Percentiles rank a stretch among this genome's conserved stretches.
These are phyloP conservation scores for Xerocomellus dryophilus DNA, from an alignment of 768 basidiomycete species.

Conservation along the genomic window DNA sequence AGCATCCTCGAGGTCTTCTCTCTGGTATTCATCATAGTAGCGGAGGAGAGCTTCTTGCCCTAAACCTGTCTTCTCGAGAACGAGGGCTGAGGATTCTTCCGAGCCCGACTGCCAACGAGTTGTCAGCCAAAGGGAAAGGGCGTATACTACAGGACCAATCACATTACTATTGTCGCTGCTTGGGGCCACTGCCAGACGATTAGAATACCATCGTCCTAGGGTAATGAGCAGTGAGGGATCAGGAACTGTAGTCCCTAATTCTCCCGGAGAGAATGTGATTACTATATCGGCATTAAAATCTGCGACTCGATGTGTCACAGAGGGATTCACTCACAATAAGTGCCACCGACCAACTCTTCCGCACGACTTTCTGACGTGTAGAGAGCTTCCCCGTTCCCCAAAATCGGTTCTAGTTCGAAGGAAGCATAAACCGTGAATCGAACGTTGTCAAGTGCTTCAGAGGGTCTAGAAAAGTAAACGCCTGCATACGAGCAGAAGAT, in stretches of 20 bases:
- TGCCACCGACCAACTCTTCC: not conserved
- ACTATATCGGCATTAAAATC: not conserved
- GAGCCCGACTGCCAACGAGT: not conserved
- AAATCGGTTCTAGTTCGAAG: not conserved
- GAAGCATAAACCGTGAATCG: not conserved
- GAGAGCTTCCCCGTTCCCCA: not conserved
- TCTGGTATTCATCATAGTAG: not conserved
- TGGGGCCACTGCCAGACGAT: not conserved
- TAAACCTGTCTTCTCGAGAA: not conserved
- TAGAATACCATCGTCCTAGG: not conserved
- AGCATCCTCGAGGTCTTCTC: not conserved
- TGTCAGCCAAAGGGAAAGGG: not conserved
- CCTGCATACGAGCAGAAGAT: too few relatives aligned
- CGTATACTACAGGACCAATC: not conserved
- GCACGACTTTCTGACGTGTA: not conserved
- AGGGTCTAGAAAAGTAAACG: not conserved
- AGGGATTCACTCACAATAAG: not conserved
- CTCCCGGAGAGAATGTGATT: not conserved
- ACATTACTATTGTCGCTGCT: not conserved
- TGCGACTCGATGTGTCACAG: not conserved
- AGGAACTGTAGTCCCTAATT: not conserved
- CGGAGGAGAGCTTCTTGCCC: not conserved
- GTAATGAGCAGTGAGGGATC: not conserved
- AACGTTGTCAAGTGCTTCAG: not conserved
- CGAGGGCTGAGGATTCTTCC: not conserved